phyloP scores from a whole-genome alignment of 208 protist species.

The Trypanosoma grayi region DNA sequence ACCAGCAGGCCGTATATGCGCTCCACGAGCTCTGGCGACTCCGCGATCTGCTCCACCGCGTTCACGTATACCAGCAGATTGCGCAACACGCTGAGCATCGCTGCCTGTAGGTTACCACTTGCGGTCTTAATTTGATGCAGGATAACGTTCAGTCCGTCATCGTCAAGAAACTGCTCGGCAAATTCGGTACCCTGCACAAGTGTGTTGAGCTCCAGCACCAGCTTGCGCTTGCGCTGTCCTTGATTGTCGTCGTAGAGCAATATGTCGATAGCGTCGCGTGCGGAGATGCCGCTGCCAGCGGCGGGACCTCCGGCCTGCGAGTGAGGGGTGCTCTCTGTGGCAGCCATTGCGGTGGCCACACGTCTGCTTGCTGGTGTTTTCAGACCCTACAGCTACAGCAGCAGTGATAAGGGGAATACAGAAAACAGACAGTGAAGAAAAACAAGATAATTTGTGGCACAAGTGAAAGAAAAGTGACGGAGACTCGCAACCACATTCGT shows the following conservation, averaged over 20 bases:
- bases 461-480: no score
- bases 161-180: constrained; percentile 37
- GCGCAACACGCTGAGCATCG: constrained; percentile 26
- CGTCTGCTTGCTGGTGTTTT: no score
- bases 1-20: constrained; percentile 34
- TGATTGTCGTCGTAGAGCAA: constrained; percentile 21
- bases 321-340: neutral
- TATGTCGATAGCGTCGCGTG: constrained; percentile 27
- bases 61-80: constrained; percentile 38
- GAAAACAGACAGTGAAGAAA: no score
- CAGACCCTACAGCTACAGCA: no score
- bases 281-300: neutral
- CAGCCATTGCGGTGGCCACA: neutral
- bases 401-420: no score
- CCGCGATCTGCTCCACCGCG: constrained; percentile 36
- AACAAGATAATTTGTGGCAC: no score
- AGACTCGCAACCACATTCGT: no score
- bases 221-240: constrained; percentile 23
- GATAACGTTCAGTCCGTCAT: constrained; percentile 32
- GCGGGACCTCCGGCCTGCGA: neutral
- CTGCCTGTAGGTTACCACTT: constrained; percentile 26
- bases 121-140: constrained; percentile 21
- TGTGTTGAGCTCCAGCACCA: constrained; percentile 28
- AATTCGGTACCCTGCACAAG: constrained; percentile 26
- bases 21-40: constrained; percentile 31